Evolutionary conservation across 352 stramenopile genomes (phyloP), one percentile per base, ranked within the genome.

Genomic region (Phytopythium oedochilum): DNA sequence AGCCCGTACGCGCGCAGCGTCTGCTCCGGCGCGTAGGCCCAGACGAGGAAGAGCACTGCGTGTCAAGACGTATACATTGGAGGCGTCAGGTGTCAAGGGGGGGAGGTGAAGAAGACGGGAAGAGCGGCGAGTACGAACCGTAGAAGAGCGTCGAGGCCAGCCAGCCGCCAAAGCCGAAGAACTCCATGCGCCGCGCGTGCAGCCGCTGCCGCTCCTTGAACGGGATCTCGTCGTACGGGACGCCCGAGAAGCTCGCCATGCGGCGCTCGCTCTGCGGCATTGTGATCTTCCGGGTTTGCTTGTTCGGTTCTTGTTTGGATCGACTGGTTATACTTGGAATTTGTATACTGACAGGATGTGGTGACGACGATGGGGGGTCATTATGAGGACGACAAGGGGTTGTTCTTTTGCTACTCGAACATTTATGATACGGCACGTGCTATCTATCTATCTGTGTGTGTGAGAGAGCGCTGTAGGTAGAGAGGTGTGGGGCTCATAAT

Each of bases 111-210:
- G 22, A 15, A 36, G 32, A 36, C 5, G 15, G 11, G 10, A 32
- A 32, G 5, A 32, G 29, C 29, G 9, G 32, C 32, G 5, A 36
- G 29, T 2, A 57, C 69, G 29, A 53, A 94, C 85, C 79, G 53
- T 90, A 93, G 45, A 86, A 75, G 35, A 92, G 61, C 23, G 80
- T 85, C 36, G 83, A 93, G 14, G 79, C 78, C 38, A 94, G 63
- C 85, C 85, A 94, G 26, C 81, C 81, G n/a, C 71, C 83, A 55
- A 94, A 94, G 57, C 85, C 85, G 55, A 92, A 94, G 53, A 92
- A 75, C 66, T 94, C 85, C 71, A 88, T 92, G 32, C 88, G 75
- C 72, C 86, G 91, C 15, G 85, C 78, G 36, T 88, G 78, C 31
- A 91, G 59, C 9, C 84, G 80, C 61, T 94, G 84, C 55, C 80